Evolutionary conservation across 371 early-diverging fungal genomes (phyloP).

Genomic region (Lichtheimia corymbifera): DNA sequence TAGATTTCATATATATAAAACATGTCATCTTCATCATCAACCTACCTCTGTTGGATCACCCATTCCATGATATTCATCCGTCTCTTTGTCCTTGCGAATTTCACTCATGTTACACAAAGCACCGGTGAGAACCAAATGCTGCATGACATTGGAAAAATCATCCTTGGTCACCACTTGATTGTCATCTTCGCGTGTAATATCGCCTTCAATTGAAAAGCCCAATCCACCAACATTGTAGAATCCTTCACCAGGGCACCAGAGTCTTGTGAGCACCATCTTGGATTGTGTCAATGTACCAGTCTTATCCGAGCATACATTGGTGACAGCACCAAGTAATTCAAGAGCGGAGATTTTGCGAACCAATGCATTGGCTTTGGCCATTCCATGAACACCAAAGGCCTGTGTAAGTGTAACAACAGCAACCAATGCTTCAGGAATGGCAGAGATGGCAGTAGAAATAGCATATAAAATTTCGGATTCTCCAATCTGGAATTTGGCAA

Average conservation of each 20-base stretch:
- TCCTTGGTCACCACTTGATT: constrained; percentile 23
- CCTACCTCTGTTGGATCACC: constrained; percentile 84
- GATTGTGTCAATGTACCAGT: constrained; percentile 95
- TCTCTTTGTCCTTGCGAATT: constrained; percentile 58
- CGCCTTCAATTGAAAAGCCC: constrained; percentile 53
- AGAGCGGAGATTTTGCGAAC: constrained; percentile 90
- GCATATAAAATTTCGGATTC: constrained; percentile 72
- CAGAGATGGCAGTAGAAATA: constrained; percentile 87
- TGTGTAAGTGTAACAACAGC: constrained; percentile 90
- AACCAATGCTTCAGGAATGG: constrained; percentile 95
- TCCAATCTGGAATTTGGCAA: constrained; percentile 55
- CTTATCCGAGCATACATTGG: constrained; percentile 94
- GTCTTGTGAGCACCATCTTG: constrained; percentile 81
- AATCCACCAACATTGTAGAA: constrained; percentile 62
- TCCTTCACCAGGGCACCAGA: constrained; percentile 72
- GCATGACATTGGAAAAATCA: constrained; percentile 39
- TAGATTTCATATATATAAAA: background rate
- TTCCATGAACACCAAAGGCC: constrained; percentile 88
- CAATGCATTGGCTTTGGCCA: constrained; percentile 85
- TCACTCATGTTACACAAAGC: constrained; percentile 79
- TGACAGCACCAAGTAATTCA: constrained; percentile 89
- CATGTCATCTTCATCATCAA: background rate
- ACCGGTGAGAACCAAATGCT: constrained; percentile 49
- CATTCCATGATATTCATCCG: constrained; percentile 67
- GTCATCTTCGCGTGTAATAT: constrained; percentile 28